Conservation (phyloP, 2,329 filamentous ascomycete genomes). For the Beauveria sp. region DNA sequence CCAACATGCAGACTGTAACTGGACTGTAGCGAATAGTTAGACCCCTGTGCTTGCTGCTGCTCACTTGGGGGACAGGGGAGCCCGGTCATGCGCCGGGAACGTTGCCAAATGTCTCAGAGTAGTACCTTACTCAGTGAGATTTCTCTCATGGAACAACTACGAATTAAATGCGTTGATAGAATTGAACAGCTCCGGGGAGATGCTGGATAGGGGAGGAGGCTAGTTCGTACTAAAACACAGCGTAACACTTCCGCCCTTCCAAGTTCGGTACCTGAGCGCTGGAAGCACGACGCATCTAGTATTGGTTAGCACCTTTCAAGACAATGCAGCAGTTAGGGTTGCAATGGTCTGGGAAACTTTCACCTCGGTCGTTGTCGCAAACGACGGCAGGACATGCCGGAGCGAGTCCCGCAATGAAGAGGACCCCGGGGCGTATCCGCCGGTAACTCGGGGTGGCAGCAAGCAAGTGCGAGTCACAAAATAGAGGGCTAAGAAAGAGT, state of each 20-base stretch:
- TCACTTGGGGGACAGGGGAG: not conserved
- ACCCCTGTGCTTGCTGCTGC: not conserved
- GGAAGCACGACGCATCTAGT: not conserved
- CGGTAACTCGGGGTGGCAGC: not conserved
- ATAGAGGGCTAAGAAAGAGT: not conserved
- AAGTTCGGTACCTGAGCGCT: not conserved
- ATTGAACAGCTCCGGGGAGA: not conserved
- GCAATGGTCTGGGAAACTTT: not conserved
- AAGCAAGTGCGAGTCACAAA: not conserved
- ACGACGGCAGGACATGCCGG: not conserved
- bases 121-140: not conserved
- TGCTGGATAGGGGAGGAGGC: not conserved
- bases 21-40: not conserved
- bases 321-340: not conserved
- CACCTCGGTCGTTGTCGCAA: not conserved
- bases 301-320: not conserved
- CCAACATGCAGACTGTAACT: not conserved
- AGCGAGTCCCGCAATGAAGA: not conserved
- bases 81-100: not conserved
- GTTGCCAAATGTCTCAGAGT: constrained; percentile 3
- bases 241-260: not conserved
- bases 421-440: not conserved
- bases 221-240: not conserved
- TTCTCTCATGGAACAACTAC: not conserved
- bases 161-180: not conserved